Percentiles rank a stretch among this genome's conserved stretches.
phyloP scores from a whole-genome alignment of 192 early-diverging fungal genomes.

The Linderina pennispora region DNA sequence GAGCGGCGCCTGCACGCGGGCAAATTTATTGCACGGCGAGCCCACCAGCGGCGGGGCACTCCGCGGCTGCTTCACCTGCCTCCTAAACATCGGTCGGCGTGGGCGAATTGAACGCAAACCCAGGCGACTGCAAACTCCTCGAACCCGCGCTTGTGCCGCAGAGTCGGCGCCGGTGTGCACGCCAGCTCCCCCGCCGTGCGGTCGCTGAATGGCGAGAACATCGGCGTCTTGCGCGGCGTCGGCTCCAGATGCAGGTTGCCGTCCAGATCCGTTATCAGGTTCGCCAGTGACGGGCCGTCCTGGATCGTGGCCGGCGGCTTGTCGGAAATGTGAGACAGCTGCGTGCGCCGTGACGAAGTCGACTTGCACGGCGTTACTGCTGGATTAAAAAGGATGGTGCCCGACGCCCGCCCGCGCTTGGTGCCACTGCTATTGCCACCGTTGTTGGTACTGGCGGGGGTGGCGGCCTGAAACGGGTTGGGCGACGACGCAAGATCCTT shows the following conservation, averaged over 20 bases:
- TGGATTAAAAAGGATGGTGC: too few species aligned
- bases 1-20: not conserved
- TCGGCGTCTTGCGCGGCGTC: conserved; percentile 1
- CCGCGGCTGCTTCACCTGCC: conserved; percentile 1
- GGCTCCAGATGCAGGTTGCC: conserved; percentile 28
- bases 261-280: conserved; percentile 30
- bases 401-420: too few species aligned
- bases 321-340: not conserved
- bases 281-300: conserved; percentile 16
- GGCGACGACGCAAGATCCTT: too few species aligned
- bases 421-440: too few species aligned
- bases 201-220: conserved; percentile 16
- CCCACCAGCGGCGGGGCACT: conserved; percentile 13
- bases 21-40: conserved; percentile 3
- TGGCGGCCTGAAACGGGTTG: too few species aligned
- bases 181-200: conserved; percentile 4
- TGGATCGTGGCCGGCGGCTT: not conserved
- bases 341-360: not conserved
- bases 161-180: conserved; percentile 17
- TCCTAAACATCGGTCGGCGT: conserved; percentile 19
- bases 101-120: conserved; percentile 3
- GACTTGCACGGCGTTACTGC: not conserved
- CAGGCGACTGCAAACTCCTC: conserved; percentile 23
- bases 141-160: conserved; percentile 24
- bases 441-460: too few species aligned